Conservation (phyloP, 2,329 filamentous ascomycete species). For the Curvularia sp. region DNA sequence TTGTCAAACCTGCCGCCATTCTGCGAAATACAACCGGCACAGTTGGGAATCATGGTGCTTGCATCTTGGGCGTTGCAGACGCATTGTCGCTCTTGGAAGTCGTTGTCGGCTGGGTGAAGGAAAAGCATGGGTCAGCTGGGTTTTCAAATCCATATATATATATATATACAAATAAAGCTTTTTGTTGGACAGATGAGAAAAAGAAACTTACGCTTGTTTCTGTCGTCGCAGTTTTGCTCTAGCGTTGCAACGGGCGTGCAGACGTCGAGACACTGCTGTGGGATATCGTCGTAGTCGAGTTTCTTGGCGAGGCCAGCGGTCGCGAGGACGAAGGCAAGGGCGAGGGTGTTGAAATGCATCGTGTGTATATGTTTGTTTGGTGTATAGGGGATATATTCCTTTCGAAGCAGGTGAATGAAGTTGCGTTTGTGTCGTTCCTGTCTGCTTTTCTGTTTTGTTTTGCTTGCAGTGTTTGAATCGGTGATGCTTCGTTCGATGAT, state of each 20-base stretch:
- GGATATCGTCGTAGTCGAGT: conserved; percentile 9
- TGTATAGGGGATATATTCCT: too few relatives aligned
- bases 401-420: background rate
- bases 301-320: conserved; percentile 10
- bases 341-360: conserved; percentile 14
- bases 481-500: too few relatives aligned
- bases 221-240: conserved; percentile 6
- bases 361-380: background rate
- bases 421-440: too few relatives aligned
- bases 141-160: too few relatives aligned
- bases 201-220: conserved; percentile 5
- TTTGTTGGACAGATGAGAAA: background rate
- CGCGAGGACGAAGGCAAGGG: conserved; percentile 7
- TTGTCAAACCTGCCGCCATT: conserved; percentile 12
- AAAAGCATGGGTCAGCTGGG: too few relatives aligned
- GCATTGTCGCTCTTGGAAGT: conserved; percentile 9
- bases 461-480: background rate
- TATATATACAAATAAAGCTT: too few relatives aligned
- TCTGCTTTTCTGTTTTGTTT: too few relatives aligned
- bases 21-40: conserved; percentile 7
- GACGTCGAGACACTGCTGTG: background rate
- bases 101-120: conserved; percentile 6
- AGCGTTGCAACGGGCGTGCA: conserved; percentile 1
- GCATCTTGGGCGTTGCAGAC: conserved; percentile 12
- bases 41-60: conserved; percentile 3